Evolutionary conservation across 108 stramenopile species (phyloP).

Genomic region (Cyclostephanos tholiformis): DNA sequence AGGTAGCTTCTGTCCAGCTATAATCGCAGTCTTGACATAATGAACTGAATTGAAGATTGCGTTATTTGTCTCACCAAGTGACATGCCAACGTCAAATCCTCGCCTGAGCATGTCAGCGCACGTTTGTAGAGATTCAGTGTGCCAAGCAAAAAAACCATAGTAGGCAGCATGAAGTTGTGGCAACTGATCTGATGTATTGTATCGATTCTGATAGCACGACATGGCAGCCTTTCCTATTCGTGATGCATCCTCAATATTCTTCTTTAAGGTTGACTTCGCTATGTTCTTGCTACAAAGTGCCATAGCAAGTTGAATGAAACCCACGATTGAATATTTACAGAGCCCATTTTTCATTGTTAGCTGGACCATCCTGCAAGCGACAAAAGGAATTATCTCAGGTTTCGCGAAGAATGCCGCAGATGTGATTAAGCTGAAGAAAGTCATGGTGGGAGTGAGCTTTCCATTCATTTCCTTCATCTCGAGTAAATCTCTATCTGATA

Average conservation of each 20-base stretch:
- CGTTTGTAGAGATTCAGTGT: slow-evolving; percentile 25
- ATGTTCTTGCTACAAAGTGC: neutral
- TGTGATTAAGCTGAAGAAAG: slow-evolving; percentile 14
- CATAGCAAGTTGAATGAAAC: slow-evolving; percentile 17
- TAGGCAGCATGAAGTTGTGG: slow-evolving; percentile 3
- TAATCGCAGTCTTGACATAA: neutral
- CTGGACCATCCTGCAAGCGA: slow-evolving; percentile 24
- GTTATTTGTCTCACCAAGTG: slow-evolving; percentile 12
- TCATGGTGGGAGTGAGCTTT: slow-evolving; percentile 15
- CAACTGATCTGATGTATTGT: neutral
- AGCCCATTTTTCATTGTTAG: slow-evolving; percentile 31
- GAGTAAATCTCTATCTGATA: slow-evolving; percentile 14
- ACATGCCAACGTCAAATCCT: slow-evolving; percentile 7
- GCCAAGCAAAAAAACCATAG: slow-evolving; percentile 24
- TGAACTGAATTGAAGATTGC: slow-evolving; percentile 19
- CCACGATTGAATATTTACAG: slow-evolving; percentile 28
- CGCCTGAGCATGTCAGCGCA: slow-evolving; percentile 26
- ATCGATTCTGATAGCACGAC: slow-evolving; percentile 7
- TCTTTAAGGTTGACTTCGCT: neutral
- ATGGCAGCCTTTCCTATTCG: slow-evolving; percentile 27
- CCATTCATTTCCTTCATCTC: slow-evolving; percentile 24
- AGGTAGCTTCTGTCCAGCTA: slow-evolving; percentile 21
- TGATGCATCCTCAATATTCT: neutral
- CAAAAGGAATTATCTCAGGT: slow-evolving; percentile 14
- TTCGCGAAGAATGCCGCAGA: slow-evolving; percentile 11